Percentiles rank a stretch among this genome's conserved stretches.
Evolutionary conservation across 208 protist species (phyloP).

Genomic region (Wallacemonas sp.): DNA sequence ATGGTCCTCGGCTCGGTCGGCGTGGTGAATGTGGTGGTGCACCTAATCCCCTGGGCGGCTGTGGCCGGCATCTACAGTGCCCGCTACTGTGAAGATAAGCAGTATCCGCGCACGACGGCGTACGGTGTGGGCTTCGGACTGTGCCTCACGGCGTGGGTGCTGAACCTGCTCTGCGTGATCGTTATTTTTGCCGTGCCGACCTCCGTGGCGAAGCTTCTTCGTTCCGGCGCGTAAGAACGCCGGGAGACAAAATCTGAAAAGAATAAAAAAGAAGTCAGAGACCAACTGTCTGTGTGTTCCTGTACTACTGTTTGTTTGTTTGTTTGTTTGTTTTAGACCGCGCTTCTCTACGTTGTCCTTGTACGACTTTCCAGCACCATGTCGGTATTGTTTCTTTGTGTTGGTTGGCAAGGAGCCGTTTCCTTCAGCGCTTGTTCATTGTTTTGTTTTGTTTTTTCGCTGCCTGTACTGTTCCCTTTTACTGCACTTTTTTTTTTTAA

Average conservation of each 20-base stretch:
- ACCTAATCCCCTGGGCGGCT: constrained; percentile 56
- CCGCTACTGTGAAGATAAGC: constrained; percentile 25
- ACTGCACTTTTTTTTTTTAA: too few species aligned
- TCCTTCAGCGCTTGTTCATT: too few species aligned
- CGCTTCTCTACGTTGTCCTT: too few species aligned
- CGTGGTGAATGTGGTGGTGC: constrained; percentile 26
- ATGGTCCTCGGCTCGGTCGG: constrained; percentile 39
- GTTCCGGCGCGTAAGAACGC: constrained; percentile 2
- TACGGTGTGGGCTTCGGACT: constrained; percentile 76
- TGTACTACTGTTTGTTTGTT: too few species aligned
- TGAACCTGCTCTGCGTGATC: constrained; percentile 34
- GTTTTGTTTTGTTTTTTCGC: too few species aligned
- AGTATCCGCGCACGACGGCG: constrained; percentile 7
- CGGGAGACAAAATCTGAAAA: neutral
- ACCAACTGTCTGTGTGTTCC: too few species aligned
- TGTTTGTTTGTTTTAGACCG: too few species aligned
- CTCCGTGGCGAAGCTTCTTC: neutral
- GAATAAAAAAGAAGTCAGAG: neutral
- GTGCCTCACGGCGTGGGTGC: constrained; percentile 50
- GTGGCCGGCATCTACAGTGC: constrained; percentile 42
- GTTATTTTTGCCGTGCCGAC: constrained; percentile 24
- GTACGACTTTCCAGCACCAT: too few species aligned
- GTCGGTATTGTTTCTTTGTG: too few species aligned
- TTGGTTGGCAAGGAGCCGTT: too few species aligned
- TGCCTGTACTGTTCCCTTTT: too few species aligned